Base-by-base conservation (phyloP, 192 early-diverging fungal species). In the Entomortierella beljakovae region DNA sequence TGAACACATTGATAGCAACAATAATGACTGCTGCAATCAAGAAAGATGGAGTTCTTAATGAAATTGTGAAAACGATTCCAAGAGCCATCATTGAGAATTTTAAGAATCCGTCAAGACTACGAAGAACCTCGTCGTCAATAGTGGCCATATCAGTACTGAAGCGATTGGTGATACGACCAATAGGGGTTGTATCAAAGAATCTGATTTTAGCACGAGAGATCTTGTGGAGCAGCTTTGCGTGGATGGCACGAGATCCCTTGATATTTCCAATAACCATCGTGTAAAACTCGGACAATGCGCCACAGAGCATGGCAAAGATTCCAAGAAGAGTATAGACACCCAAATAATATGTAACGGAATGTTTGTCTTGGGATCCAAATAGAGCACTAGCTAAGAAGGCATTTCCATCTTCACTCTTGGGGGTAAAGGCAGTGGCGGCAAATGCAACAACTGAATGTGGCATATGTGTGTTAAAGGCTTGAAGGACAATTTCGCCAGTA, bases 141-240 rank as follows among this genome's bases (percentile, higher is more conserved):
- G 90, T 87, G 23, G 90, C 87, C 80, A 97, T 91, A 82, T 98
- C 95, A 18, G 92, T 89, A 26, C 93, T 92, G 71, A 95, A 96
- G 46, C 97, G 80, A 74, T 97, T 98, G 80, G 93, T 46, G 43
- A 92, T 91, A 2, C 82, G 66, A 35, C 95, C 95, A 31, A 94
- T 82, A 6, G 96, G 96, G n/a, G 92, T 95, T 20, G 90, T 90
- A 71, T 96, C 95, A 73, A 92, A 98, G 85, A 97, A 97, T 26
- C 91, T 87, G 37, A 96, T 82, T 69, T 90, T 90, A 13, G 94
- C 91, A 33, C 83, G 87, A 18, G 90, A 66, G 26, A 94, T 83
- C 16, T 84, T 58, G 10, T 82, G 69, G 16, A 94, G 64, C 35
- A 93, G 69, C 18, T 68, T 70, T 11, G 57, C 51, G 64, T 94